Conservation (phyloP, 805 yeast species). For the Pichia insulana region DNA sequence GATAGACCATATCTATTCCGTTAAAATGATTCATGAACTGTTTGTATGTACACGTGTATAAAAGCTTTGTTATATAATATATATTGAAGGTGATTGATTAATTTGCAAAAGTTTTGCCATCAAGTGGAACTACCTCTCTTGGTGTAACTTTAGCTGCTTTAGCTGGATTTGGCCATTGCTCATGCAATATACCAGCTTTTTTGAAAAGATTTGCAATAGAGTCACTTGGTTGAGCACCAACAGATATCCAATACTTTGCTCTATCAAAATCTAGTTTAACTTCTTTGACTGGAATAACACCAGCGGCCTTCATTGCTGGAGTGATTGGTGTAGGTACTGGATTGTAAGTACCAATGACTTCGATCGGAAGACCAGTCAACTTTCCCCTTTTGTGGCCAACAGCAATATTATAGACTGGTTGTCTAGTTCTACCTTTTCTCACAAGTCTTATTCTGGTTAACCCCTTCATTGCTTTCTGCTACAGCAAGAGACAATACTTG, state of each 20-base stretch:
- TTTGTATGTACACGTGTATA: slow-evolving; percentile 3
- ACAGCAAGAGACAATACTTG: neutral
- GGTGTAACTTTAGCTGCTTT: slow-evolving; percentile 17
- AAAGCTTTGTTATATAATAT: too few species aligned
- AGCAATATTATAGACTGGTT: slow-evolving; percentile 87
- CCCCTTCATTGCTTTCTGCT: slow-evolving; percentile 42
- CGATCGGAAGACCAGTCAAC: slow-evolving; percentile 83
- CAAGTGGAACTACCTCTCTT: slow-evolving; percentile 17
- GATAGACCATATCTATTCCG: slow-evolving; percentile 31
- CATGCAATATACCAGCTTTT: slow-evolving; percentile 64
- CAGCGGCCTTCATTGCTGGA: slow-evolving; percentile 48
- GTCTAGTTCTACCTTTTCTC: slow-evolving; percentile 81
- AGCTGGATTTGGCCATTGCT: slow-evolving; percentile 48
- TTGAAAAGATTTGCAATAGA: slow-evolving; percentile 68
- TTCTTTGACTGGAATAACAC: slow-evolving; percentile 60
- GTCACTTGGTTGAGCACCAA: slow-evolving; percentile 91
- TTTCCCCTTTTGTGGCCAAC: slow-evolving; percentile 72
- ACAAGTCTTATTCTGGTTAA: slow-evolving; percentile 83
- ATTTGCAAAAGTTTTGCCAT: slow-evolving; percentile 19
- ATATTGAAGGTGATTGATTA: too few species aligned
- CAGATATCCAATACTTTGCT: slow-evolving; percentile 94
- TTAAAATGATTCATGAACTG: neutral
- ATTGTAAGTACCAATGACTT: slow-evolving; percentile 89
- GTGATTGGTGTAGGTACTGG: slow-evolving; percentile 70
- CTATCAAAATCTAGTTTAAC: slow-evolving; percentile 79